These are phyloP conservation scores for Nicotiana otophora DNA, from an alignment of 257 asterid species.

Conservation along the genomic window DNA sequence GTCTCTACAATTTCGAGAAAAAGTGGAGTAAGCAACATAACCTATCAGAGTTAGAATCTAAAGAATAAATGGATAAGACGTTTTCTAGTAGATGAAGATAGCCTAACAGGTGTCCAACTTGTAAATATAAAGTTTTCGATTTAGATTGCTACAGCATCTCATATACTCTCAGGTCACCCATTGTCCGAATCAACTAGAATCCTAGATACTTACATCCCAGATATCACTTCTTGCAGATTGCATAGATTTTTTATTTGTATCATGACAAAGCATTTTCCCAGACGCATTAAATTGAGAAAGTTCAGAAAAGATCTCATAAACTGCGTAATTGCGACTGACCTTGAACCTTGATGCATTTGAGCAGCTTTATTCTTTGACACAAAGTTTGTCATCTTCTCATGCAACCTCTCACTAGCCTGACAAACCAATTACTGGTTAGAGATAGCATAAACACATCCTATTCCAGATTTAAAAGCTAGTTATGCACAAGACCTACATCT, in stretches of 20 bases:
- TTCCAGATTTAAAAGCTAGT: constrained; percentile 4
- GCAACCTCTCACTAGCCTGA: constrained; percentile 92
- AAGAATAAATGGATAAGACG: neutral
- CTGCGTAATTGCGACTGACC: constrained; percentile 38
- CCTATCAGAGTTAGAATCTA: neutral
- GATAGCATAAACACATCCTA: constrained; percentile 1
- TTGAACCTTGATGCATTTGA: constrained; percentile 84
- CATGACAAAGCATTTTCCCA: neutral
- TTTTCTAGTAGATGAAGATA: neutral
- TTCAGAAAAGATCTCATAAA: neutral
- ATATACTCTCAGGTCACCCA: neutral
- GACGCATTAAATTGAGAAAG: neutral
- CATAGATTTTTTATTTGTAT: neutral
- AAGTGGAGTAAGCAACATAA: constrained; percentile 15
- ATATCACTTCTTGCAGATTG: neutral
- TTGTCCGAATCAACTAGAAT: neutral
- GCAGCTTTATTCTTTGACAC: constrained; percentile 96
- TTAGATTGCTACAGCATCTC: neutral
- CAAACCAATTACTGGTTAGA: constrained; percentile 29
- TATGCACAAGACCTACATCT: constrained; percentile 58
- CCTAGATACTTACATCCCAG: neutral
- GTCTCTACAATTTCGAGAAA: constrained; percentile 40
- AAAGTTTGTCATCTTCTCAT: constrained; percentile 94
- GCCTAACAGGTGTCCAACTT: neutral
- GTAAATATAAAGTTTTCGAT: neutral